These are phyloP conservation scores for Penicillium brevicompactum DNA, from an alignment of 2,329 filamentous ascomycete genomes.

Conservation along the genomic window DNA sequence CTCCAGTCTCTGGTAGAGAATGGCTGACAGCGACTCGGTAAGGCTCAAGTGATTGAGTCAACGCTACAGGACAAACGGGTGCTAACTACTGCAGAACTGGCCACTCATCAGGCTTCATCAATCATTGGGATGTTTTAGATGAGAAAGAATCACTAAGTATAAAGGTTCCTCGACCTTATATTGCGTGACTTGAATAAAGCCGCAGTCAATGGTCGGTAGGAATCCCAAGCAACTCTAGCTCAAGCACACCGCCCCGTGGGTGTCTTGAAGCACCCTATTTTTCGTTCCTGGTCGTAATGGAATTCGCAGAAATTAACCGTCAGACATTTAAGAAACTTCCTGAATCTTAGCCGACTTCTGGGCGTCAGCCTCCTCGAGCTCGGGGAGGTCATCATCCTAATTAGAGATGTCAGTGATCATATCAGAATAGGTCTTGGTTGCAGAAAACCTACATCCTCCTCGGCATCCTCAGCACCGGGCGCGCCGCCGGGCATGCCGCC, in stretches of 20 bases:
- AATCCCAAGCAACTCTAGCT: slow-evolving; percentile 11
- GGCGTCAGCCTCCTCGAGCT: slow-evolving; percentile 54
- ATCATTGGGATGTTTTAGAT: slow-evolving; percentile 12
- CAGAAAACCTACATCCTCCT: slow-evolving; percentile 54
- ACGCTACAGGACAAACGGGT: background rate
- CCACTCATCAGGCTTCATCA: slow-evolving; percentile 9
- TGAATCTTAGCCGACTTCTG: slow-evolving; percentile 43
- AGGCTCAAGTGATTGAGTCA: no score
- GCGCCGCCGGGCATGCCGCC: slow-evolving; percentile 15
- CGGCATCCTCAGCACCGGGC: slow-evolving; percentile 33
- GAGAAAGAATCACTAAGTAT: slow-evolving; percentile 2
- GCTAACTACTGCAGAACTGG: background rate
- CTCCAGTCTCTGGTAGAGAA: background rate
- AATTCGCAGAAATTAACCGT: slow-evolving; percentile 21
- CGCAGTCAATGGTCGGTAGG: background rate
- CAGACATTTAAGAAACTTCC: slow-evolving; percentile 35
- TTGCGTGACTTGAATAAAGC: background rate
- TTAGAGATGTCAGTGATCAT: slow-evolving; percentile 8
- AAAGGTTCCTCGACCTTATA: background rate
- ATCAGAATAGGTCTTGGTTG: background rate
- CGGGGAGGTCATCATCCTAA: slow-evolving; percentile 78
- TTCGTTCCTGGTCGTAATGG: slow-evolving; percentile 28
- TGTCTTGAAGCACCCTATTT: slow-evolving; percentile 20
- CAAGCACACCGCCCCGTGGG: slow-evolving; percentile 13
- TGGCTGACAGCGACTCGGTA: background rate